phyloP scores from a whole-genome alignment of 768 basidiomycete species.

The Tricholoma saponaceum region DNA sequence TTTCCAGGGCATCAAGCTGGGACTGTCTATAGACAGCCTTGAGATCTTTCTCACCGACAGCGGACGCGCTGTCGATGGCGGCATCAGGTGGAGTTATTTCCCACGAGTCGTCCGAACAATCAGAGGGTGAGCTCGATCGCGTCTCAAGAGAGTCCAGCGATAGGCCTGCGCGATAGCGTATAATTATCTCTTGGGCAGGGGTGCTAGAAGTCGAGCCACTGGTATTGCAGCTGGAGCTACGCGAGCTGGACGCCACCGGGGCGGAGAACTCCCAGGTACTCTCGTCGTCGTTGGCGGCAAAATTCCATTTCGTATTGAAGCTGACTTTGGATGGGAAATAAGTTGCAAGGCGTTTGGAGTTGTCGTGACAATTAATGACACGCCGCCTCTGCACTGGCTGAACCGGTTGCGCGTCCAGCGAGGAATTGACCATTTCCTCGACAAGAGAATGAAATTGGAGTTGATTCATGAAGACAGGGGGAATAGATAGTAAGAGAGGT shows the following conservation, averaged over 20 bases:
- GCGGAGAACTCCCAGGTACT: constrained; percentile 36
- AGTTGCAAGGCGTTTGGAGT: constrained; percentile 29
- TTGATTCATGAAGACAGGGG: constrained; percentile 10
- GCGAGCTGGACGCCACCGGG: constrained; percentile 19
- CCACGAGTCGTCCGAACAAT: constrained; percentile 10
- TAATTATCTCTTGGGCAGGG: constrained; percentile 36
- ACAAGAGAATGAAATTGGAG: constrained; percentile 11
- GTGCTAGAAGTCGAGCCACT: constrained; percentile 23
- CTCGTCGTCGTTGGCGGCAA: constrained; percentile 25
- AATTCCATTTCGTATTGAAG: constrained; percentile 16
- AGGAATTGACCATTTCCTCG: constrained; percentile 7
- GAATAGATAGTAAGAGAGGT: constrained; percentile 1
- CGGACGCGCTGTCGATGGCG: constrained; percentile 8
- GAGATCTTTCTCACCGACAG: constrained; percentile 14
- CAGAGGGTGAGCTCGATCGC: constrained; percentile 13
- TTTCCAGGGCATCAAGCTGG: constrained; percentile 29
- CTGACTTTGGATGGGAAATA: constrained; percentile 28
- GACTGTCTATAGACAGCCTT: constrained; percentile 31
- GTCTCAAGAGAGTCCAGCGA: constrained; percentile 14
- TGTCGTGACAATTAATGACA: constrained; percentile 6
- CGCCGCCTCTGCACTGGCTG: neutral
- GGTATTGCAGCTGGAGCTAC: constrained; percentile 20
- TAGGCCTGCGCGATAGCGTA: constrained; percentile 34
- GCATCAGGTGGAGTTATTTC: constrained; percentile 8
- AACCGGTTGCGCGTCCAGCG: neutral